Base-by-base conservation (phyloP, 768 basidiomycete genomes). In the Phylloporus sp. region DNA sequence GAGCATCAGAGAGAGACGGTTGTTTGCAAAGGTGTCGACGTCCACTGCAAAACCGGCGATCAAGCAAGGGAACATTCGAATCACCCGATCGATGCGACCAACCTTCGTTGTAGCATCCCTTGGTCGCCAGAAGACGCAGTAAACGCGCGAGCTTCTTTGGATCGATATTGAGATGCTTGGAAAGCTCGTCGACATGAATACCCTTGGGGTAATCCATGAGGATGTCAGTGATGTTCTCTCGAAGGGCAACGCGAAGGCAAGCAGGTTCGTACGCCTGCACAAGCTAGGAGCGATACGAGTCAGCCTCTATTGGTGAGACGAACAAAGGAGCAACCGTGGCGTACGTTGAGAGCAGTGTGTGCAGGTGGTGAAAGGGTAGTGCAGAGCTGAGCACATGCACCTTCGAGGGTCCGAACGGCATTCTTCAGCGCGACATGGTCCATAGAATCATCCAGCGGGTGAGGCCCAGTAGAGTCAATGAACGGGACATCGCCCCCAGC, bases 321-420 rank as follows among this genome's bases (percentile, higher is more conserved):
- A 20, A 1, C 18, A 37, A n/a, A 35, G 24, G 6, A 14, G 6
- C 5, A 24, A 10, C 10, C 1, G 20, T 9, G 41, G 20, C 64
- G 26, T 11, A 27, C 69, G 27, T 69, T 70, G 31, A 61, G 45
- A 4, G 59, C 57, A 5, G 56, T 61, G 43, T 70, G 68, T 6
- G 55, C 44, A 20, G 69, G 70, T 0, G 58, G 67, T 11, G 67
- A 64, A 10, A 70, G 56, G 17, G 66, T 66, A 11, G 61, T 40
- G 48, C 67, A 67, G 31, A 71, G 33, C 47, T 68, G 70, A 14
- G 58, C 56, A 48, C 68, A 68, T 36, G 69, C 68, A 31, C 68
- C 70, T 48, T 69, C 67, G 20, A 69, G 53, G 3, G 47, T 61
- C 20, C 60, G 55, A 29, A 69, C 33, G 1, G 62, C 50, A n/a